phyloP scores from a whole-genome alignment of 2,329 filamentous ascomycete species.

The Xylaria digitata region DNA sequence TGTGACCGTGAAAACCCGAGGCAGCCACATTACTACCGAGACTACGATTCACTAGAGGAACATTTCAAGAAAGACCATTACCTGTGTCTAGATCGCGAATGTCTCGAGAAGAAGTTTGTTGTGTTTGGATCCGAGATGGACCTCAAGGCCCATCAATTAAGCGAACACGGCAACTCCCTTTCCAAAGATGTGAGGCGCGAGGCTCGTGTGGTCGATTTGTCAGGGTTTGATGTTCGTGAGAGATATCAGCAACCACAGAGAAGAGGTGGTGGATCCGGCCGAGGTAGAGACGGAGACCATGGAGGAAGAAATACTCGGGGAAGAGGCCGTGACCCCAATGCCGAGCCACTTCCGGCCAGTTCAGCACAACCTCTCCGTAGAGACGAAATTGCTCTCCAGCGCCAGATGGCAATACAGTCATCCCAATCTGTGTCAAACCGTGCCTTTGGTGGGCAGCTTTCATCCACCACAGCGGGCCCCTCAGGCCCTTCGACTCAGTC shows the following conservation, averaged over 20 bases:
- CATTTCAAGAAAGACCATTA: constrained; percentile 93
- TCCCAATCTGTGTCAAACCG: constrained; percentile 82
- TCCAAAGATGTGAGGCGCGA: constrained; percentile 88
- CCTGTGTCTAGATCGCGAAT: constrained; percentile 85
- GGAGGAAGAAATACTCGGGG: constrained; percentile 57
- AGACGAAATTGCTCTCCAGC: constrained; percentile 90
- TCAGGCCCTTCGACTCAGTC: constrained; percentile 53
- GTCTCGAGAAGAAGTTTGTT: constrained; percentile 96
- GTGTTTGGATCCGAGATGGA: constrained; percentile 97
- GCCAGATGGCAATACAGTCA: constrained; percentile 90
- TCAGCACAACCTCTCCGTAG: constrained; percentile 83
- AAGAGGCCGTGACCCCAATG: constrained; percentile 83
- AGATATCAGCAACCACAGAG: constrained; percentile 75
- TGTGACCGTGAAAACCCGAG: constrained; percentile 79
- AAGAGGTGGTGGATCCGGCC: constrained; percentile 55
- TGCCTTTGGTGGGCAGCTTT: constrained; percentile 87
- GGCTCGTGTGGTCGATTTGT: constrained; percentile 86
- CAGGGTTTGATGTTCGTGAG: constrained; percentile 81
- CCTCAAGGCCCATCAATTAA: constrained; percentile 90
- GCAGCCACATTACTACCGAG: constrained; percentile 88
- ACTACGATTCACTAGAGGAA: constrained; percentile 86
- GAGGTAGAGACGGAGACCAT: constrained; percentile 54
- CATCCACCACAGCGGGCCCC: constrained; percentile 62
- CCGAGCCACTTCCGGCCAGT: constrained; percentile 79
- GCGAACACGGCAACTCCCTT: constrained; percentile 80